phyloP scores from a whole-genome alignment of 192 early-diverging fungal genomes.

The Linnemannia hyalina region DNA sequence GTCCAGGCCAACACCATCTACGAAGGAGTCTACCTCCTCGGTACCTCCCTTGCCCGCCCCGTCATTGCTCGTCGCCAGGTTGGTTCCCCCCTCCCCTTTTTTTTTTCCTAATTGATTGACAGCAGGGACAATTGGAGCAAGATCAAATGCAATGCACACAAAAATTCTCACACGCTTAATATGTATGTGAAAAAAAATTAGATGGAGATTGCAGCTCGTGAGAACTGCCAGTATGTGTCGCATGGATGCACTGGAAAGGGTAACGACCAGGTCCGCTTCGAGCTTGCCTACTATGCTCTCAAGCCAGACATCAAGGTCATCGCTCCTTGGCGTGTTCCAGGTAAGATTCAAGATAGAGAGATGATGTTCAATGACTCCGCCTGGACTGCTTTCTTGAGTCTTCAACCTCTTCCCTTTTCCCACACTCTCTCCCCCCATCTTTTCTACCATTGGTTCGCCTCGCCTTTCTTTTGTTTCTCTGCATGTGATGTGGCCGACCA shows the following conservation, averaged over 20 bases:
- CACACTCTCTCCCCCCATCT: background rate
- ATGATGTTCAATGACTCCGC: background rate
- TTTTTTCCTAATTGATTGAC: background rate
- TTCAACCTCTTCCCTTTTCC: too few species aligned
- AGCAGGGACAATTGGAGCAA: background rate
- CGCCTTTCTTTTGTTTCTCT: background rate
- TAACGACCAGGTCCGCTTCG: slow-evolving; percentile 99
- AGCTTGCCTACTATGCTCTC: slow-evolving; percentile 97
- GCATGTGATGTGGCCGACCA: background rate
- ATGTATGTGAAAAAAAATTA: slow-evolving; percentile 42
- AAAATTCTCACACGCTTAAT: background rate
- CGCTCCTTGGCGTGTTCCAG: slow-evolving; percentile 95
- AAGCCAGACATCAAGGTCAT: slow-evolving; percentile 96
- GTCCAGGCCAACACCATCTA: slow-evolving; percentile 97
- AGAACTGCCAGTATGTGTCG: slow-evolving; percentile 97
- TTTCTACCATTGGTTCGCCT: background rate
- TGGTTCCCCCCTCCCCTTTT: background rate
- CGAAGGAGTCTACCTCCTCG: slow-evolving; percentile 96
- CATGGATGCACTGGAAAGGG: slow-evolving; percentile 99
- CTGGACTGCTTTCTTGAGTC: slow-evolving; percentile 14
- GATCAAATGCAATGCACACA: too few species aligned
- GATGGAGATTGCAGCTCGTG: slow-evolving; percentile 93
- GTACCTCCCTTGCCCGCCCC: slow-evolving; percentile 97
- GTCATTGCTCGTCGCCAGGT: slow-evolving; percentile 85
- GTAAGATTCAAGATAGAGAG: slow-evolving; percentile 45